Conservation (phyloP, 2,329 filamentous ascomycete species). For the Hymenoscyphus linearis region DNA sequence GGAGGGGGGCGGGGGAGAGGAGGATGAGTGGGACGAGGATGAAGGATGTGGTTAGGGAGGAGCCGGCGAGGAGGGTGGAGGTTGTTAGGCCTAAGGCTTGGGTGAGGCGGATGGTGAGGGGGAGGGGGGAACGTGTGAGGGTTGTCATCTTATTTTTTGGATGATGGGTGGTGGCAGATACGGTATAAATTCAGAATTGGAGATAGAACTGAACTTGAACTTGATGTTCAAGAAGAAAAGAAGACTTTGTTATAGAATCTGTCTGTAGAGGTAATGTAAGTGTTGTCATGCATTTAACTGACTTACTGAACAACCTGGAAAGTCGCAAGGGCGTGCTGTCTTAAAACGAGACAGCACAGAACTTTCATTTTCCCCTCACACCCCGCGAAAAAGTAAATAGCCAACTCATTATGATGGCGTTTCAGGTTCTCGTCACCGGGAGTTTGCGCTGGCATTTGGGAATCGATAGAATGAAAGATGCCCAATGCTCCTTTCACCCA, state of each 20-base stretch:
- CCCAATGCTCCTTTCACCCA: not conserved
- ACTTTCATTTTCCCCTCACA: not conserved
- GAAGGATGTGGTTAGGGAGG: not conserved
- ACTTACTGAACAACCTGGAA: not conserved
- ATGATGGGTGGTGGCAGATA: too few species aligned
- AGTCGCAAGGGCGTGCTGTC: not conserved
- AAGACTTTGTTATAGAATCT: not conserved
- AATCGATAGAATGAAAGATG: not conserved
- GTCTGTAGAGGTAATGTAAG: not conserved
- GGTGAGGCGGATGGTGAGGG: conserved; percentile 2
- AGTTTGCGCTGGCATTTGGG: not conserved
- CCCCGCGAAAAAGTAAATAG: not conserved
- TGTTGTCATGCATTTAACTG: not conserved
- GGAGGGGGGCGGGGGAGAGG: not conserved
- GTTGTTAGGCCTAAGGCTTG: conserved; percentile 4
- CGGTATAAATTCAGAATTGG: too few species aligned
- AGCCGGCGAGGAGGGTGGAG: conserved; percentile 1
- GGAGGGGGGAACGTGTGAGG: not conserved
- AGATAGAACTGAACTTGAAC: not conserved
- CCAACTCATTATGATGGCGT: not conserved
- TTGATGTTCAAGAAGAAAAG: not conserved
- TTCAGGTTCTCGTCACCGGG: not conserved
- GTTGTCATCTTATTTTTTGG: not conserved
- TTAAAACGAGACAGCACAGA: not conserved
- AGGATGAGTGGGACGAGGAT: conserved; percentile 1